These are phyloP conservation scores for Axilococcus clingmanii DNA, from an alignment of 139 green algal species.

Conservation along the genomic window DNA sequence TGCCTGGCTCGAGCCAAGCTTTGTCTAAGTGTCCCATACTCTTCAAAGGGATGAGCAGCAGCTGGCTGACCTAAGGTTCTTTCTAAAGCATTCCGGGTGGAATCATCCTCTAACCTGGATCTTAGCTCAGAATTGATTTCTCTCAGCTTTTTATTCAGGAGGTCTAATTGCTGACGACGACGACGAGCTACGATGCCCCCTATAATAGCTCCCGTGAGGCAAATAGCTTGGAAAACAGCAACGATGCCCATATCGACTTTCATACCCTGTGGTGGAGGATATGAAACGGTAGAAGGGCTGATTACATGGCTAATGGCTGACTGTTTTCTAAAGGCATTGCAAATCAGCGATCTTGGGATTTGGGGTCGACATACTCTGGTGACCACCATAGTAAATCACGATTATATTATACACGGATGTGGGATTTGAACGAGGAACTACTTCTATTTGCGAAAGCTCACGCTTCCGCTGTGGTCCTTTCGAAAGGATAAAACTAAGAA, in stretches of 20 bases:
- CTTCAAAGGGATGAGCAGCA: constrained; percentile 27
- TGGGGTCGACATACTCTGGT: too few species aligned
- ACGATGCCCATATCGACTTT: not conserved
- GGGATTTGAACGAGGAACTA: too few species aligned
- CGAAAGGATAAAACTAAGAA: too few species aligned
- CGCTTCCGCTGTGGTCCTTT: too few species aligned
- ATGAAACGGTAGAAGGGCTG: not conserved
- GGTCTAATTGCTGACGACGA: constrained; percentile 25
- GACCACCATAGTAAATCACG: too few species aligned
- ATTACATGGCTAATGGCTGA: too few species aligned
- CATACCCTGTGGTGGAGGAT: not conserved
- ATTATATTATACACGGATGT: too few species aligned
- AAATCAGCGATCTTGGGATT: too few species aligned
- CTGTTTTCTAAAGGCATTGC: too few species aligned
- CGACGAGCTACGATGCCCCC: constrained; percentile 24
- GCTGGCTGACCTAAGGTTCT: constrained; percentile 11
- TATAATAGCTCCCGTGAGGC: constrained; percentile 26
- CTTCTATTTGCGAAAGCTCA: too few species aligned
- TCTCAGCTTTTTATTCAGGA: constrained; percentile 27
- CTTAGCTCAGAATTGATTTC: constrained; percentile 36
- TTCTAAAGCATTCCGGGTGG: constrained; percentile 16
- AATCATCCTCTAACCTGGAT: not conserved
- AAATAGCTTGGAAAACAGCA: constrained; percentile 13
- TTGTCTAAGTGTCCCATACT: constrained; percentile 15
- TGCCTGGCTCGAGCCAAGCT: constrained; percentile 21